These are phyloP conservation scores for Tillandsia leiboldiana DNA, from an alignment of 176 grass and related monocot genomes.

Conservation along the genomic window DNA sequence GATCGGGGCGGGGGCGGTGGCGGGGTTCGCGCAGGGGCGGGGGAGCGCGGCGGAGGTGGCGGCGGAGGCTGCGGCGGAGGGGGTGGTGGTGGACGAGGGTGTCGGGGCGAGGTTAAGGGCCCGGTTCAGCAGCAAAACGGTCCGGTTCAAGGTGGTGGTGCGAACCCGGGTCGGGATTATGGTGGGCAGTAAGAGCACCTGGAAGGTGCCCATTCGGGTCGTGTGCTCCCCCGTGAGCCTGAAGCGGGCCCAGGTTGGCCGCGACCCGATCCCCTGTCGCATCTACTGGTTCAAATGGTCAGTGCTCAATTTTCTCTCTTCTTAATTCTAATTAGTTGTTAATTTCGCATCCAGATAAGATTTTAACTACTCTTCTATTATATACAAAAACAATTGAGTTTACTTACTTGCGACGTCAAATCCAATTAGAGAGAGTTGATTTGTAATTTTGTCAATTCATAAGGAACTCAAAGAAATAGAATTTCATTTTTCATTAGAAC, in stretches of 20 bases:
- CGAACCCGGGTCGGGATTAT: slow-evolving; percentile 44
- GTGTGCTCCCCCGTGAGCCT: slow-evolving; percentile 45
- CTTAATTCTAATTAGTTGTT: background rate
- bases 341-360: too few species aligned
- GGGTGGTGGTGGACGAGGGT: slow-evolving; percentile 66
- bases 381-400: too few species aligned
- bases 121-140: slow-evolving; percentile 27
- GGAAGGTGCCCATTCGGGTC: slow-evolving; percentile 55
- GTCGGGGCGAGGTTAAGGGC: slow-evolving; percentile 47
- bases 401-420: too few species aligned
- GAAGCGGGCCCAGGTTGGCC: slow-evolving; percentile 21
- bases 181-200: slow-evolving; percentile 26
- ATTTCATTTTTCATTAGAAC: too few species aligned
- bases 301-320: background rate
- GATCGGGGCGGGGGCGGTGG: slow-evolving; percentile 39
- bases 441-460: too few species aligned
- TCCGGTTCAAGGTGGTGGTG: slow-evolving; percentile 53
- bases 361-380: too few species aligned
- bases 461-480: too few species aligned
- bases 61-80: slow-evolving; percentile 33
- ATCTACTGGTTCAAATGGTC: slow-evolving; percentile 49
- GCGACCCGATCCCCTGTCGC: slow-evolving; percentile 46
- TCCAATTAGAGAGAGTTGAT: too few species aligned
- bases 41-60: slow-evolving; percentile 31
- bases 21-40: slow-evolving; percentile 34